Base-by-base conservation (phyloP, 208 protist species). In the Leishmania guyanensis region DNA sequence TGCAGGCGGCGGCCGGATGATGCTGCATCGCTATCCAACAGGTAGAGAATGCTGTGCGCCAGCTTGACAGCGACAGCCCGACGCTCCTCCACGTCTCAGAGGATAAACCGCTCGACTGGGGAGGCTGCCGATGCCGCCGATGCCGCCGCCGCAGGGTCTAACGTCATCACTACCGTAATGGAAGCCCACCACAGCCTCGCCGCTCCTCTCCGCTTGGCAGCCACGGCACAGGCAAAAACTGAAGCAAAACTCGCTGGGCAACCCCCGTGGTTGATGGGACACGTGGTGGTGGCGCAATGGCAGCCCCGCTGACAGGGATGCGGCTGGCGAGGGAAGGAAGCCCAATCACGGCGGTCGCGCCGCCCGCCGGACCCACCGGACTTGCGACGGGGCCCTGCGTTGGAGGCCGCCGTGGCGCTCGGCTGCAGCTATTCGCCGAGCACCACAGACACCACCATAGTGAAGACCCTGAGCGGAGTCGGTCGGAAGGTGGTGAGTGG, bases 371-470 rank as follows among this genome's bases (percentile, higher is more conserved):
- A 3, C 81, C 81, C 36, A 75, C n/a, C 12, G 62, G 46, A 54
- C 64, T 72, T 22, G 53, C 62, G 20, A 75, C 12, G 50, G 77
- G 29, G 36, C 9, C 71, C 29, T 43, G 43, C 17, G 29, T 9
- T 64, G 16, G 53, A 33, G 17, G 64, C n/a, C 56, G 51, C 51
- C 54, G 58, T 36, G 77, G 8, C 26, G 22, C 54, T 4, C n/a
- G n/a, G 68, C 39, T 58, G 69, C 71, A 88, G 83, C 79, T 87
- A 80, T 56, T 86, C 77, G 9, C 66, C 81, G 4, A 81, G 86
- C 26, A 89, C 86, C 43, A 74, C 48, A 33, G 86, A 90, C 29
- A 90, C 89, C 1, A 84, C 86, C 22, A 89, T 81, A 22, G 76
- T 82, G 66, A 92, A 82, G 50, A 72, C 12, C 14, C 60, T 70